Conservation (phyloP, 768 basidiomycete genomes). For the Aureoboletus auriporus region DNA sequence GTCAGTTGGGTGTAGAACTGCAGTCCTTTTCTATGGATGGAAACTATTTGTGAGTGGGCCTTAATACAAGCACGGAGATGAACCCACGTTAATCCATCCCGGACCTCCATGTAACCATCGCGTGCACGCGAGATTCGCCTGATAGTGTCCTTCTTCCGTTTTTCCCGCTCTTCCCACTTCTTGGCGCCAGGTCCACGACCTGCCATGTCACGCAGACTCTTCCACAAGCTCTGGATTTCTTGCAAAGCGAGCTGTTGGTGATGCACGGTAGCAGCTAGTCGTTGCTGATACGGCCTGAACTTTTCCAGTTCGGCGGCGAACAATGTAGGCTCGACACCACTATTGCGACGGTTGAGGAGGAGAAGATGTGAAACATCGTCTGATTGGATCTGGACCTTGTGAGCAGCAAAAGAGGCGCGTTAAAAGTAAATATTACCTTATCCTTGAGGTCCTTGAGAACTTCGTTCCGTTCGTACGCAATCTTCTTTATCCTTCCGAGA, state of each 20-base stretch:
- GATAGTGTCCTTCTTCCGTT: constrained; percentile 70
- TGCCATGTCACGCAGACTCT: constrained; percentile 64
- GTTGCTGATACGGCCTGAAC: constrained; percentile 87
- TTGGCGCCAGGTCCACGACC: constrained; percentile 74
- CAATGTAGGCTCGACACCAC: constrained; percentile 76
- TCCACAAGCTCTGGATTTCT: constrained; percentile 74
- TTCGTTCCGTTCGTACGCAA: constrained; percentile 80
- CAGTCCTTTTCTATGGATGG: constrained; percentile 65
- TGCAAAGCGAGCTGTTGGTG: constrained; percentile 71
- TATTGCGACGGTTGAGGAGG: constrained; percentile 83
- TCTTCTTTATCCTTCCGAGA: constrained; percentile 73
- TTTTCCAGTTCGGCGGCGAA: constrained; percentile 96
- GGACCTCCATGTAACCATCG: constrained; percentile 83
- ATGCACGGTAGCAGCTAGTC: constrained; percentile 71
- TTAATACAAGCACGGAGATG: neutral
- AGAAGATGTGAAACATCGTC: constrained; percentile 97
- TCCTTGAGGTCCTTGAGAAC: constrained; percentile 94
- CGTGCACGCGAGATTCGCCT: constrained; percentile 69
- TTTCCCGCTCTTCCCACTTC: constrained; percentile 81
- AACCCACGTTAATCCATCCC: constrained; percentile 78
- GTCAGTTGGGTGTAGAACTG: constrained; percentile 84
- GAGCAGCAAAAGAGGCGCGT: neutral
- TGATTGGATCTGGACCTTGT: constrained; percentile 68
- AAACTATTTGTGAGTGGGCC: constrained; percentile 6
- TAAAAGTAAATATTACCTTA: constrained; percentile 51